Evolutionary conservation across 2,329 filamentous ascomycete genomes (phyloP), one percentile per base, ranked within the genome.

Genomic region (Phoma herbarum): DNA sequence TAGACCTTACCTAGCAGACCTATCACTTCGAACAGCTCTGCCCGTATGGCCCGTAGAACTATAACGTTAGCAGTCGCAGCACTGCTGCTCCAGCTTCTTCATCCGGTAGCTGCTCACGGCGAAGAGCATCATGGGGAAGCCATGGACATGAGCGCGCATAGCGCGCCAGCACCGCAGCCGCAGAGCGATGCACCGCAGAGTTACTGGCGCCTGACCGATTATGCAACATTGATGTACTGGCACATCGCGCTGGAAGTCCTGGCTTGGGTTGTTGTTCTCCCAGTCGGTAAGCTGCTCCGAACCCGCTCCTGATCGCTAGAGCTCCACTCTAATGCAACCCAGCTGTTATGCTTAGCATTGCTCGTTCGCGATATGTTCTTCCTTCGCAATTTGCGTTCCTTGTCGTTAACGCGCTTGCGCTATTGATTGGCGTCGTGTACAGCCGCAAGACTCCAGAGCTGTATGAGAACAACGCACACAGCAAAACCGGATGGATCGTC

Each of bases 311-410:
- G 28, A 22, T 26, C 11, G 23, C 22, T 8, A 41, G 22, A 48
- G 28, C 72, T 43, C 67, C 64, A 63, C 10, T 70, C 75, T 71
- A 57, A 71, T 57, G 54, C 41, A 48, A 8, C 6, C 8, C 67
- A 95, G 92, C 87, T 64, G 88, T 96, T 47, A 92, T 97, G 88
- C 83, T 98, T 63, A 96, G 92, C 54, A 82, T 97, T 63, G 89
- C 90, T 33, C 87, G 86, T 60, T 97, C 93, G 42, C 85, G 90
- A 62, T 88, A 90, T 68, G 89, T 89, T 1, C 81, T 96, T 2
- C 81, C 84, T 0, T 78, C 83, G 1, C 93, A 97, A 71, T 83
- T 93, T 60, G 61, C 73, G 20, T 83, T 82, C 70, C 77, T 82
- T 45, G 52, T 73, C 26, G 52, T 77, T 23, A 82, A 82, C 60